A percentile compares a stretch with the other conserved stretches of the same genome.
These are phyloP conservation scores for Zoysia japonica DNA, from an alignment of 176 grass and related monocot species.

Conservation along the genomic window DNA sequence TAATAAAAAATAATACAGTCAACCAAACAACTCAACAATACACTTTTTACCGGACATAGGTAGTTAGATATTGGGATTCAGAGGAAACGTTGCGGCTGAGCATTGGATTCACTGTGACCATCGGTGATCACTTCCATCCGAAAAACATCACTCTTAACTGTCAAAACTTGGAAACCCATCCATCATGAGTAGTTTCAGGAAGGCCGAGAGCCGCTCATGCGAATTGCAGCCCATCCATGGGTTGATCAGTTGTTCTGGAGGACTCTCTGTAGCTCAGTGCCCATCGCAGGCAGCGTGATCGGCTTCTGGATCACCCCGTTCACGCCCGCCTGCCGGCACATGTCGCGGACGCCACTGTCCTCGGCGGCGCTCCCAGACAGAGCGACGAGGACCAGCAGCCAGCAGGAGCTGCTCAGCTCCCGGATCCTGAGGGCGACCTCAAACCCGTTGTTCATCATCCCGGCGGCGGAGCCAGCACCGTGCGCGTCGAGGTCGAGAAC, in stretches of 20 bases:
- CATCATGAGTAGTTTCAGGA: neutral
- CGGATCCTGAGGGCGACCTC: conserved; percentile 29
- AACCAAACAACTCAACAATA: too few relatives aligned
- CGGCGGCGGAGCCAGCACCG: neutral
- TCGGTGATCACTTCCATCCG: neutral
- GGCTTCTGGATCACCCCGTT: conserved; percentile 30
- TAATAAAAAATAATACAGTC: too few relatives aligned
- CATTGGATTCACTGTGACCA: neutral
- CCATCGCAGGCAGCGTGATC: conserved; percentile 19
- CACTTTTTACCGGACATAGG: too few relatives aligned
- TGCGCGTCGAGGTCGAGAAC: conserved; percentile 12
- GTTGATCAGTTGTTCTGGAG: neutral
- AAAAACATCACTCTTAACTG: neutral
- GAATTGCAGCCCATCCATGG: neutral
- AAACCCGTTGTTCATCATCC: neutral
- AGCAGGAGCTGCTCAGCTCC: conserved; percentile 24
- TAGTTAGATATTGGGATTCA: too few relatives aligned
- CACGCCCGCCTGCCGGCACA: conserved; percentile 23
- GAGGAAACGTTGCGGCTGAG: neutral
- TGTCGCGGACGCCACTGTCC: neutral
- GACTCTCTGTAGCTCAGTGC: neutral
- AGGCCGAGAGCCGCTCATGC: neutral
- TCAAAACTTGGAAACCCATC: neutral
- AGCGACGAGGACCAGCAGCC: conserved; percentile 18
- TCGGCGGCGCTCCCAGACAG: neutral